These are phyloP conservation scores for Synchytrium microbalum DNA, from an alignment of 371 early-diverging fungal genomes.

Conservation along the genomic window DNA sequence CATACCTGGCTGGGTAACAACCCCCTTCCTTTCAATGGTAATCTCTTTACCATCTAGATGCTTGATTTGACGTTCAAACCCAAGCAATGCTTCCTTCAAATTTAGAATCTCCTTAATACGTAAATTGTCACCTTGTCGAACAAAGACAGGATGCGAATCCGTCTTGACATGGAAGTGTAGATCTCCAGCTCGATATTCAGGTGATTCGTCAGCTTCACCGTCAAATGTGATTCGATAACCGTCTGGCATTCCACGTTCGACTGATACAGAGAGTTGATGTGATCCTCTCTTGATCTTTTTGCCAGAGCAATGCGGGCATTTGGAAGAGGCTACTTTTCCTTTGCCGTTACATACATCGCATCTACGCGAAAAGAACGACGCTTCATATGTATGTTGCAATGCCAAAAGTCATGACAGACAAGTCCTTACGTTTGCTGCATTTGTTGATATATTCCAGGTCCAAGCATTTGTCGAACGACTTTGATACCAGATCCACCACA, in stretches of 20 bases:
- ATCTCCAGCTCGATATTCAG: slow-evolving; percentile 62
- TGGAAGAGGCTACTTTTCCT: slow-evolving; percentile 71
- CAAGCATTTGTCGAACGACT: slow-evolving; percentile 76
- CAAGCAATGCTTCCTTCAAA: slow-evolving; percentile 40
- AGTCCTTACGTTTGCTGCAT: slow-evolving; percentile 68
- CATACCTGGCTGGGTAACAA: slow-evolving; percentile 42
- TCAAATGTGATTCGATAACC: slow-evolving; percentile 76
- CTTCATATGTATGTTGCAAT: too few relatives aligned
- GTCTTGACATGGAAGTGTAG: slow-evolving; percentile 37
- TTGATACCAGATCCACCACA: slow-evolving; percentile 80
- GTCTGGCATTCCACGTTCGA: slow-evolving; percentile 84
- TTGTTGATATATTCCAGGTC: slow-evolving; percentile 88
- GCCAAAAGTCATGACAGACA: slow-evolving; percentile 13
- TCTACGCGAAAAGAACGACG: slow-evolving; percentile 27
- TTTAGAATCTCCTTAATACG: slow-evolving; percentile 27
- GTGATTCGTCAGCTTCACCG: slow-evolving; percentile 84
- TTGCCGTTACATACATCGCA: slow-evolving; percentile 86
- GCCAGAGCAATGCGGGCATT: slow-evolving; percentile 80
- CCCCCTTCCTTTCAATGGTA: slow-evolving; percentile 23
- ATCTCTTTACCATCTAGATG: slow-evolving; percentile 42
- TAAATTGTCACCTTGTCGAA: slow-evolving; percentile 40
- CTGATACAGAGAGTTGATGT: slow-evolving; percentile 66
- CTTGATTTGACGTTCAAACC: slow-evolving; percentile 31
- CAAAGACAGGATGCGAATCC: slow-evolving; percentile 40
- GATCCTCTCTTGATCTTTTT: slow-evolving; percentile 74